These are phyloP conservation scores for Mycena polygramma DNA, from an alignment of 768 basidiomycete genomes.

Conservation along the genomic window DNA sequence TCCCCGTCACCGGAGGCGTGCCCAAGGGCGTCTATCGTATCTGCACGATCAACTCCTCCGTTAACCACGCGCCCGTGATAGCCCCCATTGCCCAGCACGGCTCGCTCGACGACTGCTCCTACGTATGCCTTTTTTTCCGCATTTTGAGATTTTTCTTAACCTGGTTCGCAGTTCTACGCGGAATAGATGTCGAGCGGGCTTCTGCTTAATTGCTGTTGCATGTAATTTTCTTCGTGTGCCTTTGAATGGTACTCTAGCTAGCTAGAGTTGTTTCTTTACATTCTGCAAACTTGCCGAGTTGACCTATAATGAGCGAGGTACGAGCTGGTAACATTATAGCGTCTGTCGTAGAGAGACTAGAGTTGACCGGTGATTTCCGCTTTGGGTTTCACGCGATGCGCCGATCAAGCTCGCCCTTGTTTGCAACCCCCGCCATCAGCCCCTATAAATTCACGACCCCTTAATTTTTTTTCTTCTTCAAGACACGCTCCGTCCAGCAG, in stretches of 20 bases:
- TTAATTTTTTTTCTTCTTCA: neutral
- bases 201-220: neutral
- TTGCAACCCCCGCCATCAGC: neutral
- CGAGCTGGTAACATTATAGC: too few relatives aligned
- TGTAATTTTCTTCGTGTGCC: neutral
- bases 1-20: constrained; percentile 66
- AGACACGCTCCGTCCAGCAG: constrained; percentile 45
- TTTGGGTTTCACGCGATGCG: too few relatives aligned
- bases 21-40: constrained; percentile 71
- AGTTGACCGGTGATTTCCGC: too few relatives aligned
- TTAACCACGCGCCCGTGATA: constrained; percentile 71
- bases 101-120: constrained; percentile 68
- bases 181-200: neutral
- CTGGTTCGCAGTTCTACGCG: constrained; percentile 48
- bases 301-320: too few relatives aligned
- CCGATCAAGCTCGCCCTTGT: too few relatives aligned
- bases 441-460: neutral
- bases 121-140: constrained; percentile 54
- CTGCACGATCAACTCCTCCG: constrained; percentile 65
- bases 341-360: too few relatives aligned
- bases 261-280: too few relatives aligned
- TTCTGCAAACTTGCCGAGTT: too few relatives aligned
- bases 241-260: neutral
- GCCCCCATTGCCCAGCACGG: constrained; percentile 75
- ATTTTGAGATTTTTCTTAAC: constrained; percentile 10